These are phyloP conservation scores for Podaxis sp. DNA, from an alignment of 768 basidiomycete species.

Conservation along the genomic window DNA sequence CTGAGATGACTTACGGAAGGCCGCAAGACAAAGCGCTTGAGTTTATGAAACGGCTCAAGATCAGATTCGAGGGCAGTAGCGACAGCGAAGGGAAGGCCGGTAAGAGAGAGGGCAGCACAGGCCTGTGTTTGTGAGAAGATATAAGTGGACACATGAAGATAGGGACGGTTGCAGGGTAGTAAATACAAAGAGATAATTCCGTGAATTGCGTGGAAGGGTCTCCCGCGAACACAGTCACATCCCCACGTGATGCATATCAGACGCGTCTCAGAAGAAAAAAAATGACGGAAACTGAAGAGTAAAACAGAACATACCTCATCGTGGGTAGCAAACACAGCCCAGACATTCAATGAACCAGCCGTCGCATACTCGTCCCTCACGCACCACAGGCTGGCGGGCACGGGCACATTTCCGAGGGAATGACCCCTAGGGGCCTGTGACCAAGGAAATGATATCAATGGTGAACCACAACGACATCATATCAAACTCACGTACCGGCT, in stretches of 20 bases:
- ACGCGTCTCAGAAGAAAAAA: conserved; percentile 10
- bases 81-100: conserved; percentile 45
- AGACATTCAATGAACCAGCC: conserved; percentile 37
- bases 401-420: conserved; percentile 26
- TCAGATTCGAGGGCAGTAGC: conserved; percentile 62
- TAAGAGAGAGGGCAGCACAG: conserved; percentile 50
- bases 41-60: conserved; percentile 59
- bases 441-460: conserved; percentile 20
- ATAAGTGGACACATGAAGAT: conserved; percentile 14
- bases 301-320: conserved; percentile 50
- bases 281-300: conserved; percentile 10
- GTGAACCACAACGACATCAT: conserved; percentile 19
- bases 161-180: conserved; percentile 10
- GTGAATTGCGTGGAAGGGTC: conserved; percentile 31
- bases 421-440: conserved; percentile 20
- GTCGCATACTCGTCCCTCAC: conserved; percentile 33
- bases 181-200: conserved; percentile 19
- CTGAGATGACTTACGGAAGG: conserved; percentile 20
- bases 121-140: conserved; percentile 40
- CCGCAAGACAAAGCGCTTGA: conserved; percentile 40
- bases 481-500: conserved; percentile 30
- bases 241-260: conserved; percentile 26
- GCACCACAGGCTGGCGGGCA: conserved; percentile 51
- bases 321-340: conserved; percentile 60
- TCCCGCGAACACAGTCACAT: conserved; percentile 20